Conservation (phyloP, 139 green algal genomes). For the Limnomonas spitsbergensis region DNA sequence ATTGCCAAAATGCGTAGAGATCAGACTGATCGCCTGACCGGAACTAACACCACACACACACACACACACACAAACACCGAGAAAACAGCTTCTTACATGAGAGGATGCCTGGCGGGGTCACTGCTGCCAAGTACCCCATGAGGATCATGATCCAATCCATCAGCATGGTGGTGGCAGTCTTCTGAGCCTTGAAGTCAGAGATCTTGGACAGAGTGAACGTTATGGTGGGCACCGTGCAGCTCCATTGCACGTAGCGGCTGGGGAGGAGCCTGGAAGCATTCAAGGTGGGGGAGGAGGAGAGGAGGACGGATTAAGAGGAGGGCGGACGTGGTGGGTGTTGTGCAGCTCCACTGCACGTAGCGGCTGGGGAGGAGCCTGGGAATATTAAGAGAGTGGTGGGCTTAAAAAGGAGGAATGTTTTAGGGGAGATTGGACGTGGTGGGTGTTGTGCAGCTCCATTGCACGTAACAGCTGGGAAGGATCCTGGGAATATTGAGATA, state of each 20-base stretch:
- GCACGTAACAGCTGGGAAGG: slow-evolving; percentile 18
- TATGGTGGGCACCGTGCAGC: slow-evolving; percentile 33
- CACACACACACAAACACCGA: too few relatives aligned
- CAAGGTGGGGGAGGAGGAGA: too few relatives aligned
- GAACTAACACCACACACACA: too few relatives aligned
- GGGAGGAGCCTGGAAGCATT: too few relatives aligned
- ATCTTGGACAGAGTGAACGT: slow-evolving; percentile 32
- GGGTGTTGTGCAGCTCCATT: slow-evolving; percentile 24
- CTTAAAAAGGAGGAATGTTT: background rate
- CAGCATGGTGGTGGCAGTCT: background rate
- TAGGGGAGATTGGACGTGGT: slow-evolving; percentile 21
- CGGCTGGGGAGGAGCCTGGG: slow-evolving; percentile 24
- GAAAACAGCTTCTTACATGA: slow-evolving; percentile 16
- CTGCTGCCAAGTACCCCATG: slow-evolving; percentile 12
- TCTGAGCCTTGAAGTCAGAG: background rate
- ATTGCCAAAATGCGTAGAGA: too few relatives aligned
- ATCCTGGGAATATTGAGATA: too few relatives aligned
- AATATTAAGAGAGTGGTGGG: background rate
- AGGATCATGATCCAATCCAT: slow-evolving; percentile 16
- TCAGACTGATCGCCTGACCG: too few relatives aligned
- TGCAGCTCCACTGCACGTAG: slow-evolving; percentile 36
- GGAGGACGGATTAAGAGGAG: too few relatives aligned
- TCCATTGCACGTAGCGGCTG: too few relatives aligned
- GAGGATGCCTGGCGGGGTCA: slow-evolving; percentile 1
- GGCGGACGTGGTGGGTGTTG: too few relatives aligned